Conservation (phyloP, 2,329 filamentous ascomycete genomes). For the Diaporthe sp. region DNA sequence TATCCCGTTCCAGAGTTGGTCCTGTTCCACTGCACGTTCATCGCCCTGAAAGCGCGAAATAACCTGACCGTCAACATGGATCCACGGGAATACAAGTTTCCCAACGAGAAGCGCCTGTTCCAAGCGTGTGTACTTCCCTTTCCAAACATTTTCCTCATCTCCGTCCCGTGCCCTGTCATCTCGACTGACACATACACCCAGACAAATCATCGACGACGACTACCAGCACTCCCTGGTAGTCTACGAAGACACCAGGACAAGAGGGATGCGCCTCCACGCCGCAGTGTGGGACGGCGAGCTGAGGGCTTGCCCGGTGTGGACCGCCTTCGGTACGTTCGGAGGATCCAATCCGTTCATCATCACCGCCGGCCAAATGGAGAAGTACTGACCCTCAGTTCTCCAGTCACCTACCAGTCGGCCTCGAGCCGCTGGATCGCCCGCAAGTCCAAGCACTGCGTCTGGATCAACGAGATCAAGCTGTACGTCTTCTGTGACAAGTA, state of each 20-base stretch:
- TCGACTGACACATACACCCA: slow-evolving; percentile 41
- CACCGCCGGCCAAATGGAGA: no score
- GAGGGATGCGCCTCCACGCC: slow-evolving; percentile 65
- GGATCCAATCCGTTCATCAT: background rate
- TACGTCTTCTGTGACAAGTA: slow-evolving; percentile 71
- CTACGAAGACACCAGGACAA: slow-evolving; percentile 60
- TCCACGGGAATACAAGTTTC: slow-evolving; percentile 56
- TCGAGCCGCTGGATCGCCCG: slow-evolving; percentile 63
- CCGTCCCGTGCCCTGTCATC: no score
- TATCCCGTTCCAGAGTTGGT: slow-evolving; percentile 60
- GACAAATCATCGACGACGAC: slow-evolving; percentile 66
- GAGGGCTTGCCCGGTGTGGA: slow-evolving; percentile 69
- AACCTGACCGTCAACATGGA: slow-evolving; percentile 54
- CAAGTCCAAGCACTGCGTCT: slow-evolving; percentile 57
- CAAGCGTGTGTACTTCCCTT: slow-evolving; percentile 59
- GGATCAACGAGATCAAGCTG: slow-evolving; percentile 64
- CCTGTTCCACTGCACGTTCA: slow-evolving; percentile 68
- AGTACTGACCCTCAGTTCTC: background rate
- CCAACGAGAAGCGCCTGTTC: slow-evolving; percentile 62
- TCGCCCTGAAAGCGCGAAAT: slow-evolving; percentile 65
- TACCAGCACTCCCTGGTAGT: slow-evolving; percentile 65
- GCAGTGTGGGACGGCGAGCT: slow-evolving; percentile 66
- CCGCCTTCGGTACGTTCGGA: slow-evolving; percentile 64
- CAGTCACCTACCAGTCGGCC: slow-evolving; percentile 64
- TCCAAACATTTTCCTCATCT: no score